Conservation (phyloP, 768 basidiomycete genomes). For the Rickenella mellea region DNA sequence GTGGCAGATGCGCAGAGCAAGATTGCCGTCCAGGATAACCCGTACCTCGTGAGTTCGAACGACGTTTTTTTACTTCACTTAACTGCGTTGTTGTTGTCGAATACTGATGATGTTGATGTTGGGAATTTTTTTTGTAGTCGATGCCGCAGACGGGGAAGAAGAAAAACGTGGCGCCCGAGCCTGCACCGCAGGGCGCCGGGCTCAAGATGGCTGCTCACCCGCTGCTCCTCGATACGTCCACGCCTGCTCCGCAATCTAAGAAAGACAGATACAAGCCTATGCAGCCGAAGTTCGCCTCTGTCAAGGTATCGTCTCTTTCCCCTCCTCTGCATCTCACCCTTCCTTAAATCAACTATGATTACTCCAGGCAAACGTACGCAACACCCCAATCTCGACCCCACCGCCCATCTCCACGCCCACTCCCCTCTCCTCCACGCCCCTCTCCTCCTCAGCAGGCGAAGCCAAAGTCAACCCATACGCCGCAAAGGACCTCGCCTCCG, state of each 20-base stretch:
- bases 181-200: constrained; percentile 70
- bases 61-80: neutral
- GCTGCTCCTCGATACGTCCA: constrained; percentile 61
- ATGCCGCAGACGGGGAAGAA: constrained; percentile 44
- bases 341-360: neutral
- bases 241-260: constrained; percentile 55
- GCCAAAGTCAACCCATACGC: constrained; percentile 71
- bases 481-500: constrained; percentile 39
- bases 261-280: constrained; percentile 96
- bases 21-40: constrained; percentile 69
- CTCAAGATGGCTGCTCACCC: constrained; percentile 90
- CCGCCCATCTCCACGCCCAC: constrained; percentile 28
- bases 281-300: constrained; percentile 98
- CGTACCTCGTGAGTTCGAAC: constrained; percentile 64
- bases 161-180: constrained; percentile 46
- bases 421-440: constrained; percentile 22
- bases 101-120: neutral
- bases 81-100: neutral
- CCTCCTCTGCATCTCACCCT: no score
- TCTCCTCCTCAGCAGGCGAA: constrained; percentile 28
- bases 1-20: constrained; percentile 78
- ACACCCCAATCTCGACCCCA: constrained; percentile 44
- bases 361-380: constrained; percentile 65
- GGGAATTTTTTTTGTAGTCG: constrained; percentile 31
- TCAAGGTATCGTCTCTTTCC: constrained; percentile 46